These are phyloP conservation scores for Plantago elongata DNA, from an alignment of 257 asterid genomes.

Conservation along the genomic window DNA sequence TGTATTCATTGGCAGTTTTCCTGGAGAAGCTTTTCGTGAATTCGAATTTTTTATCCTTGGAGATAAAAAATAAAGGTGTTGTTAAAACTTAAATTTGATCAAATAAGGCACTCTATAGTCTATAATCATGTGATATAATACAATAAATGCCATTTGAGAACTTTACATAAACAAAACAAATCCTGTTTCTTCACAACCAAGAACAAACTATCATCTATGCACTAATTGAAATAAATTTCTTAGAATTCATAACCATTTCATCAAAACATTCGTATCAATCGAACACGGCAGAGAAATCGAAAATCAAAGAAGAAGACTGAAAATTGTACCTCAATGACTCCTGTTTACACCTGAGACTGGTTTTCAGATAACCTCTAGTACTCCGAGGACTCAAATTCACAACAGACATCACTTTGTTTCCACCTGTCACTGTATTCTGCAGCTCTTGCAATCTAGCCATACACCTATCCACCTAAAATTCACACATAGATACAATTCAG, in stretches of 20 bases:
- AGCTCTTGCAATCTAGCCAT: constrained; percentile 93
- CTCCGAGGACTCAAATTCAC: constrained; percentile 64
- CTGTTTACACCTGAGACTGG: constrained; percentile 63
- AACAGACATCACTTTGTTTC: constrained; percentile 47
- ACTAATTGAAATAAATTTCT: no score
- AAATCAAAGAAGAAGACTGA: background rate
- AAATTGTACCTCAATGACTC: constrained; percentile 49
- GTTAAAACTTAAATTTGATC: background rate
- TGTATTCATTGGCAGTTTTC: constrained; percentile 53
- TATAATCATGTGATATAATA: no score
- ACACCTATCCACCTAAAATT: constrained; percentile 48
- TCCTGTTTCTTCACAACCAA: no score
- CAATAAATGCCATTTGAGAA: no score
- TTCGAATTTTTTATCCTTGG: constrained; percentile 52
- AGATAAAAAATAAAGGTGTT: background rate
- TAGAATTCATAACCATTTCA: no score
- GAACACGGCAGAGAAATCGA: background rate
- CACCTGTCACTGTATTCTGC: constrained; percentile 65
- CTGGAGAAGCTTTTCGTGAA: constrained; percentile 48
- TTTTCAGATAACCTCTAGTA: constrained; percentile 39
- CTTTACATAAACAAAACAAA: no score
- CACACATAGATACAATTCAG: background rate
- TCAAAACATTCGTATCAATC: no score
- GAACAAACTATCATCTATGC: no score
- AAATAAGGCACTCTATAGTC: background rate